phyloP scores from a whole-genome alignment of 805 yeast species.

The Torulaspora franciscae region DNA sequence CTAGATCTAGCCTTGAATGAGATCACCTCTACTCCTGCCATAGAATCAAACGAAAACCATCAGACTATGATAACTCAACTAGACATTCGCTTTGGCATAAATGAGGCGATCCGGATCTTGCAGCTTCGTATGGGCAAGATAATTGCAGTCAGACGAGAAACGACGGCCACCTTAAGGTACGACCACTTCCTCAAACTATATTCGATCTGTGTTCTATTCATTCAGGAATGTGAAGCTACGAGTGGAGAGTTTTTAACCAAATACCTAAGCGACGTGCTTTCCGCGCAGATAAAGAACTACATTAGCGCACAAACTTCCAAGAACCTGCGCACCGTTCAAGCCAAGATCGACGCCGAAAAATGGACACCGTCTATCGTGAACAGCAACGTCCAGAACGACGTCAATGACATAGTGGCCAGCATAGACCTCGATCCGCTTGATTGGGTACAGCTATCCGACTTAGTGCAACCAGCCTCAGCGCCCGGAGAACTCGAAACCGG shows the following conservation, averaged over 20 bases:
- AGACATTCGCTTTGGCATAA: slow-evolving; percentile 62
- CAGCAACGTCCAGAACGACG: slow-evolving; percentile 42
- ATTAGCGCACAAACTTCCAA: slow-evolving; percentile 51
- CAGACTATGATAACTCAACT: slow-evolving; percentile 47
- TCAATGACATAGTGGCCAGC: slow-evolving; percentile 49
- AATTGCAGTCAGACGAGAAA: slow-evolving; percentile 69
- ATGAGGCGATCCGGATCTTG: slow-evolving; percentile 61
- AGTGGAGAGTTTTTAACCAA: slow-evolving; percentile 59
- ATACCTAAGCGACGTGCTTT: slow-evolving; percentile 62
- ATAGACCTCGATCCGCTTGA: slow-evolving; percentile 42
- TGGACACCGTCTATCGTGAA: slow-evolving; percentile 76
- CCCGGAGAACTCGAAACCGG: slow-evolving; percentile 8
- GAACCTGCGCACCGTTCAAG: slow-evolving; percentile 43
- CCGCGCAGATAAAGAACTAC: slow-evolving; percentile 61
- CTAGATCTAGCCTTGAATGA: slow-evolving; percentile 62
- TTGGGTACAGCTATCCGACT: slow-evolving; percentile 44
- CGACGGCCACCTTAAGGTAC: slow-evolving; percentile 52
- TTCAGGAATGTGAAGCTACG: slow-evolving; percentile 77
- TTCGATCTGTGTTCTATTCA: slow-evolving; percentile 60
- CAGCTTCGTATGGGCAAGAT: slow-evolving; percentile 76
- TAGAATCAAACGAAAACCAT: slow-evolving; percentile 28
- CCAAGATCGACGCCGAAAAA: slow-evolving; percentile 56
- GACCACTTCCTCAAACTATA: slow-evolving; percentile 65
- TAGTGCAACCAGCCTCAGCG: slow-evolving; percentile 10
- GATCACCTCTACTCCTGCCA: slow-evolving; percentile 27